Conservation (phyloP, 2,329 filamentous ascomycete species). For the Exophiala dermatitidis region DNA sequence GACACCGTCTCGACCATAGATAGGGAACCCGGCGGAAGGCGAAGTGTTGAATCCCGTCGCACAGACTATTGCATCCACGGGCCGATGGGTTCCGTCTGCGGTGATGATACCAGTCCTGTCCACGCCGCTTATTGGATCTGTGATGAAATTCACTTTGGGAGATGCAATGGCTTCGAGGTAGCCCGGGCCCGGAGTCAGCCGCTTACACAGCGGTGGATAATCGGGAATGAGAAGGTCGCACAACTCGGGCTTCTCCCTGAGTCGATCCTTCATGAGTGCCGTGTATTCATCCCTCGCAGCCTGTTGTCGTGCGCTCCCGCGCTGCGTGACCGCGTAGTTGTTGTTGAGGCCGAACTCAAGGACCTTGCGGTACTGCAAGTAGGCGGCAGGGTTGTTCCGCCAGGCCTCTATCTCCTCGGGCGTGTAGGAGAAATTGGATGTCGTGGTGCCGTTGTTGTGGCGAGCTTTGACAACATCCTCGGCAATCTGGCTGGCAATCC, state of each 20-base stretch:
- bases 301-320: conserved; percentile 20
- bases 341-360: conserved; percentile 30
- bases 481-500: conserved; percentile 29
- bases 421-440: conserved; percentile 28
- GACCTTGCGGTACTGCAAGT: conserved; percentile 32
- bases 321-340: conserved; percentile 24
- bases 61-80: conserved; percentile 34
- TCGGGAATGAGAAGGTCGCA: conserved; percentile 35
- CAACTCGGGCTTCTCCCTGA: conserved; percentile 32
- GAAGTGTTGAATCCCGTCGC: conserved; percentile 37
- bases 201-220: conserved; percentile 38
- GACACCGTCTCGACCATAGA: conserved; percentile 30
- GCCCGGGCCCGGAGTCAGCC: conserved; percentile 41
- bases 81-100: conserved; percentile 30
- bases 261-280: conserved; percentile 22
- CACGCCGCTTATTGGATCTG: conserved; percentile 11
- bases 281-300: conserved; percentile 14
- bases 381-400: conserved; percentile 18
- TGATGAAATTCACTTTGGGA: conserved; percentile 26
- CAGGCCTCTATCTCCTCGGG: conserved; percentile 27
- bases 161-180: conserved; percentile 30
- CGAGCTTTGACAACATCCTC: conserved; percentile 20
- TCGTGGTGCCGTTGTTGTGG: conserved; percentile 25
- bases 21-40: conserved; percentile 32
- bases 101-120: conserved; percentile 25